phyloP scores from a whole-genome alignment of 768 basidiomycete genomes.

The Pulveroboletus ravenelii region DNA sequence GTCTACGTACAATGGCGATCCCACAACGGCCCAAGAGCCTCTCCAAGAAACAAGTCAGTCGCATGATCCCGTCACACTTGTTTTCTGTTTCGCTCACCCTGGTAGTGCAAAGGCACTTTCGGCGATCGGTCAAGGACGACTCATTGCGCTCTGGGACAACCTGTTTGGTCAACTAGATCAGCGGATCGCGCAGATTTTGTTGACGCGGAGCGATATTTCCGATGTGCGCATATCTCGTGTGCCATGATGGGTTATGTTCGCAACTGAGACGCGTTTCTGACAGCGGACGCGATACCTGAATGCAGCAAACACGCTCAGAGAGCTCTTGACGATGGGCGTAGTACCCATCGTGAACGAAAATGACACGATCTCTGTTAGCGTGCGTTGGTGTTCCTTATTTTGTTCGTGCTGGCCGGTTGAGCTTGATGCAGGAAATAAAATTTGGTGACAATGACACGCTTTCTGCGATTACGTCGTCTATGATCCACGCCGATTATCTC shows the following conservation, averaged over 20 bases:
- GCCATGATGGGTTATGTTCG: neutral
- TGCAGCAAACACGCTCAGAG: constrained; percentile 92
- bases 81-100: constrained; percentile 12
- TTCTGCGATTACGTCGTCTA: constrained; percentile 94
- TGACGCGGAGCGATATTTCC: constrained; percentile 95
- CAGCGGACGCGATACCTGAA: constrained; percentile 95
- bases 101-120: constrained; percentile 72
- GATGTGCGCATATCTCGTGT: constrained; percentile 56
- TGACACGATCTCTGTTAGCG: constrained; percentile 96
- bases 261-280: constrained; percentile 5
- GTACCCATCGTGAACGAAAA: constrained; percentile 99
- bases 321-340: constrained; percentile 88
- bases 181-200: constrained; percentile 90
- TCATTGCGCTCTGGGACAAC: constrained; percentile 97
- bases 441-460: constrained; percentile 99
- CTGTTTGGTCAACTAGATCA: constrained; percentile 91
- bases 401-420: constrained; percentile 1
- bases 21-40: constrained; percentile 76
- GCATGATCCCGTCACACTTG: neutral
- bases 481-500: constrained; percentile 97
- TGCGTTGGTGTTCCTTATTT: constrained; percentile 37
- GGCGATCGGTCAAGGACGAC: constrained; percentile 92
- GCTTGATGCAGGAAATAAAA: constrained; percentile 84
- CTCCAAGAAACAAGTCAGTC: constrained; percentile 82
- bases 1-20: constrained; percentile 86